Conservation (phyloP, 1,139 yeast genomes). For the Taphrina sp. region DNA sequence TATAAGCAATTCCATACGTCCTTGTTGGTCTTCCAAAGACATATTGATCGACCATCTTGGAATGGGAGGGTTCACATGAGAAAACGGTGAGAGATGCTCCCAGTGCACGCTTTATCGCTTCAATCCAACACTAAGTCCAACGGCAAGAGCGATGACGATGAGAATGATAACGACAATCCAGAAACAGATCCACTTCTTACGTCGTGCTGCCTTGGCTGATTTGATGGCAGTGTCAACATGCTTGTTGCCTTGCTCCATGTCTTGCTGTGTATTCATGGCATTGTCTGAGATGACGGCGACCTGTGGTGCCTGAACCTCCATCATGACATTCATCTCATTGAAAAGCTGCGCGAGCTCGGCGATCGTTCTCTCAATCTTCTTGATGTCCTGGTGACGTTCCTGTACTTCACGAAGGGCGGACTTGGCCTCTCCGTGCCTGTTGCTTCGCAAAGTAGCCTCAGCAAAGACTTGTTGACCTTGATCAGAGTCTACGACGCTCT, state of each 20-base stretch:
- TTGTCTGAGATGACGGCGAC: conserved; percentile 80
- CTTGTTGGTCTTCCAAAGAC: too few relatives aligned
- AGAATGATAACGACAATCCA: conserved; percentile 50
- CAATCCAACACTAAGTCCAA: conserved; percentile 28
- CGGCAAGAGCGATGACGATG: conserved; percentile 31
- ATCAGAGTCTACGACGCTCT: conserved; percentile 78
- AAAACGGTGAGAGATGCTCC: too few relatives aligned
- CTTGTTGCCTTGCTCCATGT: conserved; percentile 91
- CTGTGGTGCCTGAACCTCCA: conserved; percentile 90
- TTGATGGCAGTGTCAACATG: conserved; percentile 88
- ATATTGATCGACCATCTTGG: too few relatives aligned
- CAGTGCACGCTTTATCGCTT: too few relatives aligned
- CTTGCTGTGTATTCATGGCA: conserved; percentile 78
- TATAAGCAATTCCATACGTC: too few relatives aligned
- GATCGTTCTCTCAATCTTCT: conserved; percentile 92
- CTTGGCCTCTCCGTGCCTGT: conserved; percentile 95
- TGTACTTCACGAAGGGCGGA: conserved; percentile 95
- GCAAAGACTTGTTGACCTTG: conserved; percentile 90
- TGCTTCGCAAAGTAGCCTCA: conserved; percentile 86
- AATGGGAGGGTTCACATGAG: too few relatives aligned
- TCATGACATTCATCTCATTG: conserved; percentile 94
- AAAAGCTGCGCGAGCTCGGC: conserved; percentile 92
- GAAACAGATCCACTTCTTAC: conserved; percentile 85
- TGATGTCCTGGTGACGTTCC: conserved; percentile 90
- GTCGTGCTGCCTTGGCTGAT: conserved; percentile 86